Evolutionary conservation across 176 grass and related monocot species (phyloP).

Genomic region (Hordeum marinum): DNA sequence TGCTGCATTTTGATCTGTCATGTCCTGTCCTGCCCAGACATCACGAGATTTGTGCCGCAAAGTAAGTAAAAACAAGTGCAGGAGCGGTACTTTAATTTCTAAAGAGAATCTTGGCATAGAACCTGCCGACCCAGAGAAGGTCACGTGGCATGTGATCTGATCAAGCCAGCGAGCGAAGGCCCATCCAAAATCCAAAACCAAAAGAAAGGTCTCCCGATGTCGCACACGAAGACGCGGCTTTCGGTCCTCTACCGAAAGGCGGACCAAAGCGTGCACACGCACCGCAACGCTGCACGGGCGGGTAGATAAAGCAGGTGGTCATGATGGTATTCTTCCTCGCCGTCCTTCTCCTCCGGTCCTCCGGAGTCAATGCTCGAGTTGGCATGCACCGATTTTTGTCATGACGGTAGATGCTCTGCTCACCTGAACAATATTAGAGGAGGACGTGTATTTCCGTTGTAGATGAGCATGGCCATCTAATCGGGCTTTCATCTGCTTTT

Average conservation of each 20-base stretch:
- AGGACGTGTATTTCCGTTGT: background rate
- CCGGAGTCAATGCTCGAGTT: slow-evolving; percentile 16
- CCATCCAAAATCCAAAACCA: no score
- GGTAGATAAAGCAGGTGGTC: background rate
- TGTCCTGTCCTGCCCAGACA: no score
- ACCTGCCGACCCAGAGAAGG: no score
- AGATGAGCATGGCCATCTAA: background rate
- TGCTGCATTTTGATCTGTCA: background rate
- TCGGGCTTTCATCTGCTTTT: background rate
- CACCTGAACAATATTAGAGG: background rate
- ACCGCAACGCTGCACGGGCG: background rate
- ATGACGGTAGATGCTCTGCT: background rate
- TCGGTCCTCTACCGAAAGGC: slow-evolving; percentile 4
- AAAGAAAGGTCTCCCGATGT: no score
- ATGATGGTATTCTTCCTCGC: background rate
- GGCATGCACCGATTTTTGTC: background rate
- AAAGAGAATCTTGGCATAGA: no score
- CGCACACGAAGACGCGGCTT: background rate
- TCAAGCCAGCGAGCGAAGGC: no score
- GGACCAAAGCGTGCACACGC: background rate
- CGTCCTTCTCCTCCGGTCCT: background rate
- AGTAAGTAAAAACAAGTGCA: no score
- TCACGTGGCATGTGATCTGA: no score
- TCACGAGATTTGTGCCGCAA: no score
- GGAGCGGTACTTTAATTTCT: no score